Base-by-base conservation (phyloP, 2,329 filamentous ascomycete species). In the Cordyceps militaris region DNA sequence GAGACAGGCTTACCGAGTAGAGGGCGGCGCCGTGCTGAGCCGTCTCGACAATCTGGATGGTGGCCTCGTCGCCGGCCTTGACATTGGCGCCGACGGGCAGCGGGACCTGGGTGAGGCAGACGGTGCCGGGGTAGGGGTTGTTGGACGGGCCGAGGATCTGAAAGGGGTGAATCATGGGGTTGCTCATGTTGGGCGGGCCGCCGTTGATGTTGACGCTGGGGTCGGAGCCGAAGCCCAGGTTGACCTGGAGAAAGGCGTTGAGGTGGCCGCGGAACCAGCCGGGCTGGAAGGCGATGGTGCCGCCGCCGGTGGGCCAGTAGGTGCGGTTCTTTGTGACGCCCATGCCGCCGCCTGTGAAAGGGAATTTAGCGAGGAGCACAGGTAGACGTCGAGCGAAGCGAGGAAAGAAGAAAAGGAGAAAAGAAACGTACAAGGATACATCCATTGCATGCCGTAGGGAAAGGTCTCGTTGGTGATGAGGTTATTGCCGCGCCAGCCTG, bases 221-320 rank as follows among this genome's bases (percentile, higher is more conserved):
- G 10, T 81, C 78, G 34, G 81, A 90, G 63, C 89, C 91, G 63
- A 92, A 84, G 63, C 94, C 94, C 57, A 97, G 79, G 76, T 97
- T 97, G 74, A 97, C 78, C 75, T 96, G 96, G 69, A 96, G 80
- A 65, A 91, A 83, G 19, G 91, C 93, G 6, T 84, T 86, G 36
- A 82, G 72, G 71, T 97, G 94, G 62, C 94, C 94, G 59, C 86
- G 85, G 77, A 97, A 97, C 94, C 94, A 97, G 67, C 93, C 94
- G 0, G 94, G 94, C 69, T 97, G 93, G 66, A 97, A 81, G 51
- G 91, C 82, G 60, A 99, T 68, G n/a, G 91, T 91, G 61, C 94
- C 94, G 64, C 94, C 94, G 30, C 76, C 83, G 51, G 91, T 80
- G 16, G 94, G 92, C 94, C 94, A 97, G 75, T 87, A 89, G 14